Conservation (phyloP, 2,329 filamentous ascomycete genomes). For the Polytolypa hystricis region DNA sequence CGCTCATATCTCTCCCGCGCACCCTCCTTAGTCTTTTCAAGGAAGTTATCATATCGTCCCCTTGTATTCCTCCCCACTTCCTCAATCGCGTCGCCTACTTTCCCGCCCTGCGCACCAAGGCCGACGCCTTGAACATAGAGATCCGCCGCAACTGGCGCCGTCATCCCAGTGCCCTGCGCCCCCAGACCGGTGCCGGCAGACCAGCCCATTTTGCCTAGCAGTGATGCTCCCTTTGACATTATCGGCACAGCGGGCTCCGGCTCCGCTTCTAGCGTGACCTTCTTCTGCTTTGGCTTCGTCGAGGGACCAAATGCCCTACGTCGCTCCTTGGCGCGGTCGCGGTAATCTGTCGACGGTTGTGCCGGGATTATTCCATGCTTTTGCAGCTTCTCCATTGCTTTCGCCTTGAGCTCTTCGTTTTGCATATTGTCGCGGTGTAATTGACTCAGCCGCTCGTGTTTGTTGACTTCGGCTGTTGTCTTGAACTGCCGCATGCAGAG, state of each 20-base stretch:
- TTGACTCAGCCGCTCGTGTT: constrained; percentile 49
- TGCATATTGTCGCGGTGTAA: constrained; percentile 46
- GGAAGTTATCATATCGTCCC: constrained; percentile 37
- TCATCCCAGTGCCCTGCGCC: constrained; percentile 38
- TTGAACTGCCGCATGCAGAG: constrained; percentile 52
- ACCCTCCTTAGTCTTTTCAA: constrained; percentile 36
- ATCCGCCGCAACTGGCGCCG: constrained; percentile 36
- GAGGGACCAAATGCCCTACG: constrained; percentile 32
- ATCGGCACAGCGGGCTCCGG: constrained; percentile 19
- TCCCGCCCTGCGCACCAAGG: constrained; percentile 38
- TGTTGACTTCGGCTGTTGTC: constrained; percentile 42
- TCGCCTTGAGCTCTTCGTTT: constrained; percentile 36
- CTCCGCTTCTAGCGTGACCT: constrained; percentile 19
- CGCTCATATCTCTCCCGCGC: constrained; percentile 38
- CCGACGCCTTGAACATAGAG: constrained; percentile 41
- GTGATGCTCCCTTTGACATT: constrained; percentile 39
- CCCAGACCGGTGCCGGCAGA: constrained; percentile 37
- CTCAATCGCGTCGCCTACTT: constrained; percentile 37
- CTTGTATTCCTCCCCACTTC: constrained; percentile 39
- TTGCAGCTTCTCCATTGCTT: constrained; percentile 31
- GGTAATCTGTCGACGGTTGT: constrained; percentile 28
- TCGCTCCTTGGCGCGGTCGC: constrained; percentile 37
- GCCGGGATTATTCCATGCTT: constrained; percentile 28
- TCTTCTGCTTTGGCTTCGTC: constrained; percentile 23
- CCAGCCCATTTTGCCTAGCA: constrained; percentile 43